Conservation (phyloP, 2,329 filamentous ascomycete genomes). For the Penicillium hordei region DNA sequence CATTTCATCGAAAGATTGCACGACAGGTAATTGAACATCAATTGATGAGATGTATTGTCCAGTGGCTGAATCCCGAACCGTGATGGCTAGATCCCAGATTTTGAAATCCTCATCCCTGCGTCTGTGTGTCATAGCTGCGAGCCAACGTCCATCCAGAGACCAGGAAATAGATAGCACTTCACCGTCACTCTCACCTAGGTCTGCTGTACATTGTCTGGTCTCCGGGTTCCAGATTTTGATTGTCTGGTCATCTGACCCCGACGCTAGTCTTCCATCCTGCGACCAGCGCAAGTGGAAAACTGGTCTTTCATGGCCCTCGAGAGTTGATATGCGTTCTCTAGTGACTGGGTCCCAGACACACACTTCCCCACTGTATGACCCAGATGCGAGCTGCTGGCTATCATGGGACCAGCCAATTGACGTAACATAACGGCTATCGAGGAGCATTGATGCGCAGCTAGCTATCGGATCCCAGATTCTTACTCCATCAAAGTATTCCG, state of each 20-base stretch:
- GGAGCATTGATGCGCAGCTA: neutral
- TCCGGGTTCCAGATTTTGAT: neutral
- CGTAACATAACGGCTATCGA: neutral
- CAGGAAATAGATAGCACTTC: neutral
- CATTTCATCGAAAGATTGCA: too few relatives aligned
- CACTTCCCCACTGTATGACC: neutral
- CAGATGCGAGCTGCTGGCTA: neutral
- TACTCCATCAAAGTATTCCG: too few relatives aligned
- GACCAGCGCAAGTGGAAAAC: neutral
- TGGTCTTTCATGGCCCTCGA: neutral
- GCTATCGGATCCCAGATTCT: too few relatives aligned
- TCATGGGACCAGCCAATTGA: neutral
- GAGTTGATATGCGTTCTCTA: neutral
- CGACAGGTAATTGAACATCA: neutral
- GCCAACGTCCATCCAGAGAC: neutral
- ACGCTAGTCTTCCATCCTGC: neutral
- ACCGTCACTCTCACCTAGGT: neutral
- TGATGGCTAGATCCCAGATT: neutral
- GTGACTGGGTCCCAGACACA: neutral
- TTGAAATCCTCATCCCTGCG: accelerated
- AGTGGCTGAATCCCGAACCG: neutral
- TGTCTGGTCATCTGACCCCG: neutral
- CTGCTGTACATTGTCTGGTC: neutral
- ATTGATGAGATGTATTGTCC: neutral
- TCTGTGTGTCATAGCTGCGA: neutral